These are phyloP conservation scores for Fusarium bactridioides DNA, from an alignment of 2,329 filamentous ascomycete species.

Conservation along the genomic window DNA sequence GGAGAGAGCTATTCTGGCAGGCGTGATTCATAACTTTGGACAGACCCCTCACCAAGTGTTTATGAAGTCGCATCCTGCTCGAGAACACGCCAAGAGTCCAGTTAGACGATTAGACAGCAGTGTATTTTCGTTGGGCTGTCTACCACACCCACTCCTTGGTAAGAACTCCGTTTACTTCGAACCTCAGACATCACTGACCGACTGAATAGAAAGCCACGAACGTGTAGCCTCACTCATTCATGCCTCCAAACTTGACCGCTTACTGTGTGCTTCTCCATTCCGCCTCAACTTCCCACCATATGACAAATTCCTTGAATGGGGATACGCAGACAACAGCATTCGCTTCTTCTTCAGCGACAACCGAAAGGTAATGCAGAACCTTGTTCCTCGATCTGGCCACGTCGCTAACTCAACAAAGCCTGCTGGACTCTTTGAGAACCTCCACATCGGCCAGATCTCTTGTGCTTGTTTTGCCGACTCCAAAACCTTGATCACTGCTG, in stretches of 20 bases:
- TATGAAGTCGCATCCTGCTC: conserved; percentile 77
- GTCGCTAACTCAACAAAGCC: conserved; percentile 53
- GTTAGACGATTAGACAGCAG: conserved; percentile 78
- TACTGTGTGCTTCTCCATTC: conserved; percentile 85
- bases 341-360: conserved; percentile 89
- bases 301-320: conserved; percentile 95
- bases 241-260: conserved; percentile 79
- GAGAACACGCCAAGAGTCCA: conserved; percentile 72
- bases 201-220: conserved; percentile 69
- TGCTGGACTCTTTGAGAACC: conserved; percentile 89
- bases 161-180: conserved; percentile 26
- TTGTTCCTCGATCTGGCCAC: neutral
- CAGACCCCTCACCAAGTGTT: conserved; percentile 98
- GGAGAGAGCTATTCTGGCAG: conserved; percentile 87
- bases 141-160: conserved; percentile 81
- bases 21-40: conserved; percentile 98
- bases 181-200: neutral
- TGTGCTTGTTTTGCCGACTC: conserved; percentile 86
- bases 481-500: conserved; percentile 88
- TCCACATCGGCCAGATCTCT: conserved; percentile 90
- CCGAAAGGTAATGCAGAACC: conserved; percentile 64
- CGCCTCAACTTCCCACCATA: conserved; percentile 89
- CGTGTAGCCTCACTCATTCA: conserved; percentile 81
- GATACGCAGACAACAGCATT: conserved; percentile 90
- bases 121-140: conserved; percentile 76